Percentiles rank a stretch among this genome's conserved stretches.
Evolutionary conservation across 2,329 filamentous ascomycete species (phyloP).

Genomic region (Annulohypoxylon truncatum): DNA sequence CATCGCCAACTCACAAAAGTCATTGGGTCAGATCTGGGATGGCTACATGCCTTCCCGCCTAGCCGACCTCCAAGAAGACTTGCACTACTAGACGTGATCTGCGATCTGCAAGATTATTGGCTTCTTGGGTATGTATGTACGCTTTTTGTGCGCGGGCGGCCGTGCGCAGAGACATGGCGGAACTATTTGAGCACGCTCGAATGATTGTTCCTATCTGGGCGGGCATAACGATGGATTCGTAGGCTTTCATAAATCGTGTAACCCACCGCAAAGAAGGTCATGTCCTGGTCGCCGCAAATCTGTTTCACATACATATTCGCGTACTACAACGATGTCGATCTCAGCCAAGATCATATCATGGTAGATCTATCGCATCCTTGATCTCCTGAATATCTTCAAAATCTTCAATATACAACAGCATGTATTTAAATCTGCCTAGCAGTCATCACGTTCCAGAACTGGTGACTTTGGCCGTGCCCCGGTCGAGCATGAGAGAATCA

Average conservation of each 20-base stretch:
- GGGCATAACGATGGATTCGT: conserved; percentile 1
- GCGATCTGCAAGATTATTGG: conserved; percentile 18
- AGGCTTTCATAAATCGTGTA: conserved; percentile 5
- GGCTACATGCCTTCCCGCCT: neutral
- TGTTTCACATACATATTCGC: conserved; percentile 6
- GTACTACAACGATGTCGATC: conserved; percentile 1
- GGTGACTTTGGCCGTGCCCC: neutral
- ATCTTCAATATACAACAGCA: no score
- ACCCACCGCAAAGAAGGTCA: neutral
- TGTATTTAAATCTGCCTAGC: neutral
- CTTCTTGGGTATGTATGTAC: neutral
- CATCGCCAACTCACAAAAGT: neutral
- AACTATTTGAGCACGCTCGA: conserved; percentile 6
- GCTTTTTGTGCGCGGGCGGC: neutral
- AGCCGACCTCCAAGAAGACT: neutral
- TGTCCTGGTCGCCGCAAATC: conserved; percentile 9
- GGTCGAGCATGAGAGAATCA: conserved; percentile 1
- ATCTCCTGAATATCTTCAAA: conserved; percentile 7
- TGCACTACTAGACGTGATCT: conserved; percentile 15
- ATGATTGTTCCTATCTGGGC: conserved; percentile 9
- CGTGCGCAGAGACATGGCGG: neutral
- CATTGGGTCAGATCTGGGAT: conserved; percentile 20
- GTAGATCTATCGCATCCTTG: neutral
- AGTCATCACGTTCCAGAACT: neutral
- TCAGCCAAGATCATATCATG: conserved; percentile 9